phyloP scores from a whole-genome alignment of 169 alveolate genomes.

The Cryptosporidium sp. region DNA sequence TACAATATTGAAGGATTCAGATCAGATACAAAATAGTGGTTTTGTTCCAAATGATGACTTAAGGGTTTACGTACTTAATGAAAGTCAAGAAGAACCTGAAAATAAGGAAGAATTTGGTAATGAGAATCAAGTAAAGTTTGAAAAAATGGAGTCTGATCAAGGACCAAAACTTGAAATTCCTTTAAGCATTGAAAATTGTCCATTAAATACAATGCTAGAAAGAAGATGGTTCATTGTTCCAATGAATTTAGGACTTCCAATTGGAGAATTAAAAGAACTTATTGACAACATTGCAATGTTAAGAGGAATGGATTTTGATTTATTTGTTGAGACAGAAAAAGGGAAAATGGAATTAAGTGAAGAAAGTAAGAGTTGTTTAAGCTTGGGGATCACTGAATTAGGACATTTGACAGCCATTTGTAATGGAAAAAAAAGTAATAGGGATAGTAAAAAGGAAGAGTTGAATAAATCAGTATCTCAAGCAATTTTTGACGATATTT shows the following conservation, averaged over 20 bases:
- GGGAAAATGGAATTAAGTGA: conserved; percentile 25
- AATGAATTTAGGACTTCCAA: conserved; percentile 9
- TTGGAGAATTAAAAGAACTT: conserved; percentile 5
- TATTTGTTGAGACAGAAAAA: conserved; percentile 41
- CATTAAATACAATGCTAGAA: conserved; percentile 60
- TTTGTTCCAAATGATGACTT: conserved; percentile 37
- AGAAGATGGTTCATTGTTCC: conserved; percentile 54
- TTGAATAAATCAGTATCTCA: conserved; percentile 22
- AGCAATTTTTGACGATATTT: conserved; percentile 27
- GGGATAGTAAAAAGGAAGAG: background rate
- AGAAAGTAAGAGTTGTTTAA: background rate
- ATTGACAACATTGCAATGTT: conserved; percentile 56
- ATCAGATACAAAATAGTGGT: conserved; percentile 8
- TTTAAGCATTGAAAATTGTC: conserved; percentile 43
- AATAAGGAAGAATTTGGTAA: background rate
- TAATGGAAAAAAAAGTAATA: background rate
- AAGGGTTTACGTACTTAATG: conserved; percentile 21
- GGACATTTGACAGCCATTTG: conserved; percentile 37
- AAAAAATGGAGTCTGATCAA: background rate
- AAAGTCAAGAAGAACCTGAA: background rate
- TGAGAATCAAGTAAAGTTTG: background rate
- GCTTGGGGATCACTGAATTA: conserved; percentile 39
- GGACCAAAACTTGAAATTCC: conserved; percentile 44
- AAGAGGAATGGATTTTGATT: conserved; percentile 30
- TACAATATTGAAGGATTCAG: conserved; percentile 3